phyloP scores from a whole-genome alignment of 352 stramenopile genomes.

The Pythium sukuiense region DNA sequence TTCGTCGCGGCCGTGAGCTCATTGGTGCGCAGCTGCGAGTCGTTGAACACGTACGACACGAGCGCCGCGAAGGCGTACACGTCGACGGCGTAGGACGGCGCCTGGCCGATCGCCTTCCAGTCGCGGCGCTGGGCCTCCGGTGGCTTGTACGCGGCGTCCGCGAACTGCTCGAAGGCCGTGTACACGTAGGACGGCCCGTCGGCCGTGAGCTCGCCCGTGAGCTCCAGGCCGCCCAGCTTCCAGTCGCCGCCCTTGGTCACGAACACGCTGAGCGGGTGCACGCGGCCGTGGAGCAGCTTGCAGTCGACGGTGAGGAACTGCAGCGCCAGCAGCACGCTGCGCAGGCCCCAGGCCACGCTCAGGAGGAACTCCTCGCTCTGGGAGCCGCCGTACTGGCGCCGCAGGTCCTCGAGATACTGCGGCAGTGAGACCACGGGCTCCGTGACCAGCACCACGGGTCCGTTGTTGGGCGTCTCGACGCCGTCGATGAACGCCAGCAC shows the following conservation, averaged over 20 bases:
- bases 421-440: slow-evolving; percentile 91
- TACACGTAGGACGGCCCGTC: slow-evolving; percentile 80
- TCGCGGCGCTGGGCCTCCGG: slow-evolving; percentile 85
- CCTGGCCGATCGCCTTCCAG: slow-evolving; percentile 59
- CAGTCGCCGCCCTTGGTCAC: slow-evolving; percentile 95
- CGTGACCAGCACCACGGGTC: slow-evolving; percentile 93
- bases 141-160: slow-evolving; percentile 76
- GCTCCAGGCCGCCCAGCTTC: slow-evolving; percentile 93
- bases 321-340: slow-evolving; percentile 91
- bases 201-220: slow-evolving; percentile 85
- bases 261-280: slow-evolving; percentile 91
- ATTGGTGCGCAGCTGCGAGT: slow-evolving; percentile 53
- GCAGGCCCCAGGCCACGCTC: slow-evolving; percentile 92
- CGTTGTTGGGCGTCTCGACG: slow-evolving; percentile 71
- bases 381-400: slow-evolving; percentile 52
- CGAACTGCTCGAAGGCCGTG: slow-evolving; percentile 83
- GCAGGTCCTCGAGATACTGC: slow-evolving; percentile 83
- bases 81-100: slow-evolving; percentile 60
- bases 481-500: slow-evolving; percentile 90
- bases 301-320: slow-evolving; percentile 94
- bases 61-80: slow-evolving; percentile 79
- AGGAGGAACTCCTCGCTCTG: slow-evolving; percentile 73
- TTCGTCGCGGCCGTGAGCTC: slow-evolving; percentile 65
- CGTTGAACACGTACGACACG: slow-evolving; percentile 80
- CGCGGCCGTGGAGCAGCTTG: slow-evolving; percentile 91